A percentile compares a stretch with the other conserved stretches of the same genome.
Evolutionary conservation across 2,329 filamentous ascomycete species (phyloP).

Genomic region (Apiospora saccharicola): DNA sequence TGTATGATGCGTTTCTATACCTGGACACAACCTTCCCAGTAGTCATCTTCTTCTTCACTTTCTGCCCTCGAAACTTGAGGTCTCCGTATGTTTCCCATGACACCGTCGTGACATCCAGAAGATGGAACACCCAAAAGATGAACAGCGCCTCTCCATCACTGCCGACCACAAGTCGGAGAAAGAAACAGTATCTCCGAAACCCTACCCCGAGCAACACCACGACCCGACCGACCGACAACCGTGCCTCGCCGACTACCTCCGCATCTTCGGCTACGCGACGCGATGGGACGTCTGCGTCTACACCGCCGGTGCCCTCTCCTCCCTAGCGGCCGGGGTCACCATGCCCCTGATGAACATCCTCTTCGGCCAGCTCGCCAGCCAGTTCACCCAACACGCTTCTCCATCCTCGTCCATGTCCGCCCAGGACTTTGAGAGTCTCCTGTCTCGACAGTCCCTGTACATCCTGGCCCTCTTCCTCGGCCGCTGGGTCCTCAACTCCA

Average conservation of each 20-base stretch:
- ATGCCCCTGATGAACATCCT: slow-evolving; percentile 65
- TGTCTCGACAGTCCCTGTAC: slow-evolving; percentile 61
- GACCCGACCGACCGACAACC: neutral
- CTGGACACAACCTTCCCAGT: too few relatives aligned
- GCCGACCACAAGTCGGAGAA: neutral
- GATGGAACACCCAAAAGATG: neutral
- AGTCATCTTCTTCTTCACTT: too few relatives aligned
- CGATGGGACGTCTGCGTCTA: slow-evolving; percentile 56
- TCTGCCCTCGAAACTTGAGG: neutral
- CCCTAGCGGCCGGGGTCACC: slow-evolving; percentile 40
- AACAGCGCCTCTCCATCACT: neutral
- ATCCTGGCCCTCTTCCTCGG: slow-evolving; percentile 74
- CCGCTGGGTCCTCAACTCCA: slow-evolving; percentile 66
- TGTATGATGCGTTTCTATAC: too few relatives aligned
- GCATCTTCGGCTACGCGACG: slow-evolving; percentile 56
- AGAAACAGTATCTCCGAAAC: neutral
- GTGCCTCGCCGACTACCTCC: slow-evolving; percentile 27
- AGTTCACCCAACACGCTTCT: slow-evolving; percentile 51
- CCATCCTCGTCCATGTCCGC: slow-evolving; percentile 38
- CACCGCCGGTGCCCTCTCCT: slow-evolving; percentile 48
- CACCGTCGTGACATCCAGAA: neutral
- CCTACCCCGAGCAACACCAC: neutral
- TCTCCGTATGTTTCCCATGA: neutral
- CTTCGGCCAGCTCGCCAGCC: slow-evolving; percentile 56
- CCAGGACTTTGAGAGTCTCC: slow-evolving; percentile 45